These are phyloP conservation scores for Podosphaera leucotricha DNA, from an alignment of 2,329 filamentous ascomycete species.

Conservation along the genomic window DNA sequence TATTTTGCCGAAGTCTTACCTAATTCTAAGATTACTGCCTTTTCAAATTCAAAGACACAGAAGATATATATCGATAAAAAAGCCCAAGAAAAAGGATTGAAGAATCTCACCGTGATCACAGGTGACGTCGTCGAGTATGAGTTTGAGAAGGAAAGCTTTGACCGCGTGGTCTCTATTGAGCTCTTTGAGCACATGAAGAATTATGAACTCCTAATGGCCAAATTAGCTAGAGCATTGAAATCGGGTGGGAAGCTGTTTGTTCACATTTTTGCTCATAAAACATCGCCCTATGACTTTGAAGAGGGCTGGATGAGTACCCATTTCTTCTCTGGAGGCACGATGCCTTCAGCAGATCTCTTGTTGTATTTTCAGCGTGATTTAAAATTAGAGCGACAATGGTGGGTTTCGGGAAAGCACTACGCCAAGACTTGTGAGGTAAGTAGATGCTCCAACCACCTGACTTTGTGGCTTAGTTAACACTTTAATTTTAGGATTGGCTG, in stretches of 20 bases:
- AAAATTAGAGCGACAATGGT: conserved; percentile 39
- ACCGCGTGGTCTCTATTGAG: conserved; percentile 44
- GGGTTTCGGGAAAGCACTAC: conserved; percentile 45
- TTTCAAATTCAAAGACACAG: conserved; percentile 46
- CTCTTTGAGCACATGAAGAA: conserved; percentile 62
- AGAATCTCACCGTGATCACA: conserved; percentile 38
- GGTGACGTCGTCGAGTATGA: conserved; percentile 43
- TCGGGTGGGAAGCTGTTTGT: conserved; percentile 43
- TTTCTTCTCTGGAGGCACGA: conserved; percentile 52
- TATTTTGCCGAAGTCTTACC: conserved; percentile 44
- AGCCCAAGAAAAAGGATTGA: conserved; percentile 30
- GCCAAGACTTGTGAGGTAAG: conserved; percentile 43
- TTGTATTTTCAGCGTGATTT: conserved; percentile 43
- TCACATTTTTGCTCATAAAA: conserved; percentile 41
- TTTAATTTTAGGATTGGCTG: conserved; percentile 29
- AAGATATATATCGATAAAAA: conserved; percentile 40
- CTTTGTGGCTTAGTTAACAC: conserved; percentile 1
- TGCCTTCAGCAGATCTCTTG: conserved; percentile 43
- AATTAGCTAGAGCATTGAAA: conserved; percentile 33
- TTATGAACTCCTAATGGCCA: conserved; percentile 41
- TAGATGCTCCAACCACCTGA: conserved; percentile 1
- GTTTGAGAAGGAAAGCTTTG: conserved; percentile 32
- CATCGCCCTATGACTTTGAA: conserved; percentile 46
- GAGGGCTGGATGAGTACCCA: conserved; percentile 51
- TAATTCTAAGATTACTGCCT: conserved; percentile 35